Conservation (phyloP, 129 eudicot species). For the Tanacetum coccineum region DNA sequence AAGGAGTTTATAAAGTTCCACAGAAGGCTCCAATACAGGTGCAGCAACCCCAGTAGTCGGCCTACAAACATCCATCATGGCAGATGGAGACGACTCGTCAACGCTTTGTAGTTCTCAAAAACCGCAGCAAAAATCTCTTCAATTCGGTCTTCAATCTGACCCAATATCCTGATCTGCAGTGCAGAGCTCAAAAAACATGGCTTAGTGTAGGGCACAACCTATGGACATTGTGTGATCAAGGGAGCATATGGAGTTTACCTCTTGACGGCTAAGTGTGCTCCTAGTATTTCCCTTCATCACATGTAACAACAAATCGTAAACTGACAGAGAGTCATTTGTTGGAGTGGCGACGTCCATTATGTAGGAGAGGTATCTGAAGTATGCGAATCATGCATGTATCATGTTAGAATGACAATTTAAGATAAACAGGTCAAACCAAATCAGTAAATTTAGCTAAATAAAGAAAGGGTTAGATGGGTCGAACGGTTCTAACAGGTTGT, state of each 20-base stretch:
- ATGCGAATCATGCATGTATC: constrained; percentile 10
- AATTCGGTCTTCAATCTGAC: constrained; percentile 69
- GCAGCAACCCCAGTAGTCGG: constrained; percentile 69
- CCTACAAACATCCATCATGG: constrained; percentile 60
- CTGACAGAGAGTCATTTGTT: constrained; percentile 73
- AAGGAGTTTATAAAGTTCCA: constrained; percentile 66
- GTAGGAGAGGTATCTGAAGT: constrained; percentile 58
- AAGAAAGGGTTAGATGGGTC: too few species aligned
- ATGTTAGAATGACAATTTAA: background rate
- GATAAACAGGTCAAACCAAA: background rate
- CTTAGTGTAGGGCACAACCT: constrained; percentile 10
- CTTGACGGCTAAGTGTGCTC: constrained; percentile 75
- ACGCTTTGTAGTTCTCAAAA: constrained; percentile 69
- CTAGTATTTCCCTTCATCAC: constrained; percentile 63
- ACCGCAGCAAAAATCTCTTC: constrained; percentile 56
- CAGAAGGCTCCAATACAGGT: constrained; percentile 72
- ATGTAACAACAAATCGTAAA: constrained; percentile 57
- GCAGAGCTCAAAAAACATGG: constrained; percentile 14
- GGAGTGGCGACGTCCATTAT: constrained; percentile 91
- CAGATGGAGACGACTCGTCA: constrained; percentile 64
- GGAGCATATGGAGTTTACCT: constrained; percentile 39
- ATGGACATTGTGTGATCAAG: background rate
- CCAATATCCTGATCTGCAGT: constrained; percentile 69
- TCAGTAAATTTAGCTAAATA: too few species aligned
- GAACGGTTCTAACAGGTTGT: too few species aligned